phyloP scores from a whole-genome alignment of 176 grass and related monocot species.

The Avena sativa region DNA sequence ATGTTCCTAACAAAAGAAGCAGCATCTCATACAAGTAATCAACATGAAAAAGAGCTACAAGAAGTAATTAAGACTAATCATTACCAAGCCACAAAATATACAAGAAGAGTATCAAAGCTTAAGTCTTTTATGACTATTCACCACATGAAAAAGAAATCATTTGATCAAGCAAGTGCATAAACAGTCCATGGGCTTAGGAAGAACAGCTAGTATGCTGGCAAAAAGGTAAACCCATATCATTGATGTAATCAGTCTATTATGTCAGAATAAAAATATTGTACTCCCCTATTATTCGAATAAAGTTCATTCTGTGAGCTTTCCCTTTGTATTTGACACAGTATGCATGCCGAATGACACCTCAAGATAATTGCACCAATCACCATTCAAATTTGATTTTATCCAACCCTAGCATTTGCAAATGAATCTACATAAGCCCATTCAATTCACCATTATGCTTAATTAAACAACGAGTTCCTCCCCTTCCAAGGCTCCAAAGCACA shows the following conservation, averaged over 20 bases:
- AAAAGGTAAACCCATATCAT: not conserved
- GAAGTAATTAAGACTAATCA: not conserved
- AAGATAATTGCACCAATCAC: not conserved
- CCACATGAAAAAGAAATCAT: not conserved
- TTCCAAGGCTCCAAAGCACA: conserved; percentile 7
- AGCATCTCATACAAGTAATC: not conserved
- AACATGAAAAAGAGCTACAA: not conserved
- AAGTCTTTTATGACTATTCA: not conserved
- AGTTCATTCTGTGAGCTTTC: not conserved
- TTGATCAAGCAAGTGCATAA: conserved; percentile 1
- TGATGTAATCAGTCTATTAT: not conserved
- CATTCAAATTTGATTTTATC: not conserved
- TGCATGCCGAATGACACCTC: not conserved
- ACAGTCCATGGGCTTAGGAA: conserved; percentile 2
- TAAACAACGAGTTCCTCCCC: not conserved
- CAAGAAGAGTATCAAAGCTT: not conserved
- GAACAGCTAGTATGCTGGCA: not conserved
- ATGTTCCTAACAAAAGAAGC: conserved; percentile 5
- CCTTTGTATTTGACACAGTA: not conserved
- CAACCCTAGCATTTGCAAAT: not conserved
- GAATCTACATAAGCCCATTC: not conserved
- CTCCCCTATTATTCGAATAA: not conserved
- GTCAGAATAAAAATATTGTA: not conserved
- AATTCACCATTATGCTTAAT: not conserved
- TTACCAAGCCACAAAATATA: not conserved